Conservation (phyloP, 352 stramenopile species). For the Globisporangium cystogenes region DNA sequence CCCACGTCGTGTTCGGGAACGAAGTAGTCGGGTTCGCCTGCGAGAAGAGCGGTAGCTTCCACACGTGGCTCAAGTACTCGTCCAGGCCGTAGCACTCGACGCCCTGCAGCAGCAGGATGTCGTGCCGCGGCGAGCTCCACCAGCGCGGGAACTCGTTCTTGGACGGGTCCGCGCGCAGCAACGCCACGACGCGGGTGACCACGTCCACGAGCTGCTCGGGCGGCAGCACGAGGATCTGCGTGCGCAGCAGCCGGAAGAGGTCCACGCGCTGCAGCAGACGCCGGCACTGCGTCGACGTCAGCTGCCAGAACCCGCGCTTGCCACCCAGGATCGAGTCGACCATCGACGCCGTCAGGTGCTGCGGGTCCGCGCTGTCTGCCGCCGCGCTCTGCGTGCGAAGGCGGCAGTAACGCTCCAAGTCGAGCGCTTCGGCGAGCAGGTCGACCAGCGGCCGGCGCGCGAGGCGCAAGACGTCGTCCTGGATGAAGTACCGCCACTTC, state of each 20-base stretch:
- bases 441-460: conserved; percentile 31
- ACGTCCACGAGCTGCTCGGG: conserved; percentile 56
- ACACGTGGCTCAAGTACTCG: conserved; percentile 57
- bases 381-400: conserved; percentile 16
- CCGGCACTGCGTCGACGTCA: conserved; percentile 48
- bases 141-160: conserved; percentile 43
- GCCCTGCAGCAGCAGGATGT: conserved; percentile 77
- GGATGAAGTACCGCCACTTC: conserved; percentile 80
- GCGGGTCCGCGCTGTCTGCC: conserved; percentile 2
- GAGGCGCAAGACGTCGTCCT: conserved; percentile 44
- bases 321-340: conserved; percentile 57
- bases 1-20: conserved; percentile 66
- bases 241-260: conserved; percentile 70
- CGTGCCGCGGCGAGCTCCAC: conserved; percentile 72
- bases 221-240: conserved; percentile 59
- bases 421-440: conserved; percentile 43
- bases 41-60: conserved; percentile 60
- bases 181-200: conserved; percentile 43
- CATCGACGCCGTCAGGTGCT: background rate
- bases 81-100: conserved; percentile 82
- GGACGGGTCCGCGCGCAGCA: conserved; percentile 10
- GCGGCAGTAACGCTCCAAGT: conserved; percentile 61
- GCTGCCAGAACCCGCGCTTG: conserved; percentile 48
- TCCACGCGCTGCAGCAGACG: conserved; percentile 76
- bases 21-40: conserved; percentile 21